Conservation (phyloP, 805 yeast genomes). For the Suhomyces sp. region DNA sequence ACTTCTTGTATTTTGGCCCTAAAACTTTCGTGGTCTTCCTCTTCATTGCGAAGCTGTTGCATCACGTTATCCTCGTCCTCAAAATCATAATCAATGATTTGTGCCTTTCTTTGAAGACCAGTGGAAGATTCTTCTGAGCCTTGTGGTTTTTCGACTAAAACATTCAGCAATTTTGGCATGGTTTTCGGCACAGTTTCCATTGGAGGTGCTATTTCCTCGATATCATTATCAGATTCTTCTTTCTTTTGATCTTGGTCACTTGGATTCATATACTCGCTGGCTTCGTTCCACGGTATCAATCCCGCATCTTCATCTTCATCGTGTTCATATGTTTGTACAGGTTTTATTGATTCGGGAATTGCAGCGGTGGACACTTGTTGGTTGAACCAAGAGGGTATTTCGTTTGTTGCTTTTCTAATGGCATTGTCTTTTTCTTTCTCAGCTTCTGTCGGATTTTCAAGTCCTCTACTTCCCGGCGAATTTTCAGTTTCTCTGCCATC, state of each 20-base stretch:
- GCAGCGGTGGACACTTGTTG: slow-evolving; percentile 3
- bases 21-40: slow-evolving; percentile 66
- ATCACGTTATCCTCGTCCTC: slow-evolving; percentile 71
- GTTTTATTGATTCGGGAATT: not conserved
- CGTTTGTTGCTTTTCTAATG: not conserved
- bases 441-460: not conserved
- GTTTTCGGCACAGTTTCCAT: not conserved
- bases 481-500: not conserved
- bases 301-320: slow-evolving; percentile 5
- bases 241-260: slow-evolving; percentile 11
- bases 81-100: slow-evolving; percentile 57
- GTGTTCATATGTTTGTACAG: not conserved
- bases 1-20: slow-evolving; percentile 30
- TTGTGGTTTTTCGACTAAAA: not conserved
- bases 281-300: slow-evolving; percentile 50
- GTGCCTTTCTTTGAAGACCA: slow-evolving; percentile 12
- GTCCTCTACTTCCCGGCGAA: no score
- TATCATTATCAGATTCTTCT: slow-evolving; percentile 5
- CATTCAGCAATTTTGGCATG: not conserved
- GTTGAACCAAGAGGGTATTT: slow-evolving; percentile 29
- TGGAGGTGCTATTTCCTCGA: slow-evolving; percentile 8
- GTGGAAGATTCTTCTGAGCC: not conserved
- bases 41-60: slow-evolving; percentile 66
- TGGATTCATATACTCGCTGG: slow-evolving; percentile 25
- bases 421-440: not conserved